Evolutionary conservation across 169 alveolate species (phyloP).

Genomic region (Plasmodium blacklocki): DNA sequence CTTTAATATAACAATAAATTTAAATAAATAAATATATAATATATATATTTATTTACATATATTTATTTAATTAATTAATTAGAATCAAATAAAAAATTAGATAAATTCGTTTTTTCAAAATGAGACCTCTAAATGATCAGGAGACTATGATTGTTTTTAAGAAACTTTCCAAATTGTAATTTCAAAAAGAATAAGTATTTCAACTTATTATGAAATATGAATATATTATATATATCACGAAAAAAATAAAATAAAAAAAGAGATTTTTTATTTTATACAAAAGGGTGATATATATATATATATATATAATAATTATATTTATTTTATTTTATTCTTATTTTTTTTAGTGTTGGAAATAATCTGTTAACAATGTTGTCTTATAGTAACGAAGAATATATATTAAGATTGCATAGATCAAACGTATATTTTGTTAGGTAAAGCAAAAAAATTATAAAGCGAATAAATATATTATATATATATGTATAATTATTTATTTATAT

Average conservation of each 20-base stretch:
- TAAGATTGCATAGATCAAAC: conserved; percentile 41
- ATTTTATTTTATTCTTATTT: conserved; percentile 4
- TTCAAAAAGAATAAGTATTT: not conserved
- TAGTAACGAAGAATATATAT: conserved; percentile 62
- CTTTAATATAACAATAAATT: too few relatives aligned
- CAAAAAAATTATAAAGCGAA: not conserved
- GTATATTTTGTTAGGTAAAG: conserved; percentile 53
- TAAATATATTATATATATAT: not conserved
- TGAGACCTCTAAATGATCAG: conserved; percentile 76
- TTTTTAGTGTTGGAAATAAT: conserved; percentile 67
- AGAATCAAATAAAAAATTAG: not conserved
- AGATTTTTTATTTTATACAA: too few relatives aligned
- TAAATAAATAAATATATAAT: too few relatives aligned
- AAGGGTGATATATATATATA: not conserved
- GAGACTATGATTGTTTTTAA: conserved; percentile 75
- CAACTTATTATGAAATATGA: too few relatives aligned
- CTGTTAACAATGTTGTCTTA: conserved; percentile 72
- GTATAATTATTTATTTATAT: not conserved
- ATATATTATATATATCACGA: too few relatives aligned
- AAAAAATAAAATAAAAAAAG: too few relatives aligned
- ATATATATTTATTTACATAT: too few relatives aligned
- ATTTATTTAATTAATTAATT: too few relatives aligned
- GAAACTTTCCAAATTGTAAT: conserved; percentile 73
- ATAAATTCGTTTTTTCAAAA: conserved; percentile 6
- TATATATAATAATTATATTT: not conserved